Base-by-base conservation (phyloP, 768 basidiomycete genomes). In the Gautieria morchelliformis region DNA sequence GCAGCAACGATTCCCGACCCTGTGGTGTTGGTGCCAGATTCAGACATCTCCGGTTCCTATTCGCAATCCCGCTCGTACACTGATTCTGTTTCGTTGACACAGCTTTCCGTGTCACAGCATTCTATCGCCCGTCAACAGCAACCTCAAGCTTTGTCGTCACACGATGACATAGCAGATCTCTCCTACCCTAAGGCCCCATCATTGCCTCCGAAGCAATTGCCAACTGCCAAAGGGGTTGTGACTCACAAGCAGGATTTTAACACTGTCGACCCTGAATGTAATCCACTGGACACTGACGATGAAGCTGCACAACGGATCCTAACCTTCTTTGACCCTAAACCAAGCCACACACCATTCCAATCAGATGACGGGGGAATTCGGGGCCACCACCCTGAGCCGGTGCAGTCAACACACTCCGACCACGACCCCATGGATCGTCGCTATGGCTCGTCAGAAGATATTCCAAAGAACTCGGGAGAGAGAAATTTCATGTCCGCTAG, bases 1-100 rank as follows among this genome's bases (percentile, higher is more conserved):
- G 7, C 48, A 19, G 48, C 32, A 8, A 61, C 67, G 53, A 62
- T 64, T 47, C 75, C 72, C 22, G 69, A 74, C 5, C 71, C 65
- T 32, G 72, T 70, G 17, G 71, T 83, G n/a, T 65, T 83, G 22
- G 81, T 74, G 8, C 80, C 81, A 4, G 78, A 81, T 62, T 81
- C 81, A 10, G 81, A 84, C 61, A 72, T 75, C 1, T 82, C 79
- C 1, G 69, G 64, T 35, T 72, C 71, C 2, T 73, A 67, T 35
- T 65, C 67, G 12, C 71, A 72, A 41, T 63, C 64, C 4, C 68
- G 65, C 32, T 58, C 54, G 30, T 60, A 63, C 37, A 27, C 71
- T 71, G 35, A 59, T 63, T 19, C 66, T 67, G 39, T 63, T 60
- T 24, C 62, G 62, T 33, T 58, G 57, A 40, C 53, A 56, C 47